phyloP scores from a whole-genome alignment of 208 protist genomes.

The Leishmania gerbilli region DNA sequence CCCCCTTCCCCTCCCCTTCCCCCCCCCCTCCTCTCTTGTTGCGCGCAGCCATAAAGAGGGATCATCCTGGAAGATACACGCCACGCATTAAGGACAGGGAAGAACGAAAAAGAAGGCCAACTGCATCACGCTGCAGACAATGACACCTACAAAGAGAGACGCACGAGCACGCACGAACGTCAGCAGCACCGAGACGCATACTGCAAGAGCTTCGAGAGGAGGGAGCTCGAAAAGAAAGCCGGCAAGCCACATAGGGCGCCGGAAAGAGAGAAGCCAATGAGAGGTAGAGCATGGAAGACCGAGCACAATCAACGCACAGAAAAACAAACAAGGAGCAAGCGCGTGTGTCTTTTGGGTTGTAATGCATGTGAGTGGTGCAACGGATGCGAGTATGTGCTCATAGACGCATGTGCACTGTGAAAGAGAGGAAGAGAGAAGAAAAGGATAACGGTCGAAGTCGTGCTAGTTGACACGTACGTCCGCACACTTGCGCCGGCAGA shows the following conservation, averaged over 20 bases:
- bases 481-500: neutral
- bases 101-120: conserved; percentile 1
- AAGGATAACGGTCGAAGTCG: neutral
- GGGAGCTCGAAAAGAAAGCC: neutral
- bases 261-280: neutral
- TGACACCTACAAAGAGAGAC: neutral
- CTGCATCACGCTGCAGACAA: neutral
- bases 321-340: neutral
- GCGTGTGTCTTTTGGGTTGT: neutral
- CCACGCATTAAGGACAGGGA: neutral
- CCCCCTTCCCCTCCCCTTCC: neutral
- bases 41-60: neutral
- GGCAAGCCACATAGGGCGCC: neutral
- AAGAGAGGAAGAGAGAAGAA: neutral
- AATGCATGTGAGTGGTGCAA: neutral
- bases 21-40: neutral
- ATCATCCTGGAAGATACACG: neutral
- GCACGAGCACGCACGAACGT: neutral
- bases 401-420: neutral
- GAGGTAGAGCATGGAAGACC: neutral
- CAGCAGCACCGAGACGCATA: neutral
- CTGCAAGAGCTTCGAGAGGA: neutral
- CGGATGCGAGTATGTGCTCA: too few relatives aligned
- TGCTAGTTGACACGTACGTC: neutral
- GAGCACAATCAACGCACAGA: conserved; percentile 1